Base-by-base conservation (phyloP, 139 green algal genomes). In the Chlorella sp. region DNA sequence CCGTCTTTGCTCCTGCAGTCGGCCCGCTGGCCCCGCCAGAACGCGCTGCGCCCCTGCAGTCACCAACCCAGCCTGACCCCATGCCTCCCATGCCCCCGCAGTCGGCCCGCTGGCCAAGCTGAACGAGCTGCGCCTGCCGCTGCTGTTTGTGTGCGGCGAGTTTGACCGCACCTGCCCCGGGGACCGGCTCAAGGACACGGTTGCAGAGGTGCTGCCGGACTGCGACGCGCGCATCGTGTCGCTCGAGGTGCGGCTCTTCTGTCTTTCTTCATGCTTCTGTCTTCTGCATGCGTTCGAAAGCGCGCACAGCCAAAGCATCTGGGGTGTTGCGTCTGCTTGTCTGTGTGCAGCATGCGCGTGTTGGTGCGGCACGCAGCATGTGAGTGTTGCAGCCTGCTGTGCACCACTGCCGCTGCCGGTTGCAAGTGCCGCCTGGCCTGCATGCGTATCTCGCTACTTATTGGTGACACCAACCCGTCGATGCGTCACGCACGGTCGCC, bases 71-170 rank as follows among this genome's bases (percentile, higher is more conserved):
- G 28, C 30, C 28, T 14, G 0, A 48, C 40, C 22, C 56, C 7
- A 22, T 56, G n/a, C 40, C 41, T 36, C 24, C 43, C 48, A 2
- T 40, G 32, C 34, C 1, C 13, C 26, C 22, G 77, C 77, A 83
- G 77, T 83, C 5, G 77, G 58, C 58, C 60, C 77, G 1, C 60
- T 83, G 77, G 40, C 41, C 2, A 83, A 83, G 77, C 77, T 83
- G 2, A 41, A 34, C 60, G 77, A 83, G 28, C 28, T 56, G 38
- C 30, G 17, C 11, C 77, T 73, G 51, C 77, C 77, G 40, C 19
- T 56, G 36, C 51, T 85, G 43, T 85, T 85, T 51, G n/a, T 85
- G n/a, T 72, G 67, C 68, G 81, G 81, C 48, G 81, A 85, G 81
- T 85, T 85, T 80, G 81, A 85, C 81, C 51, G 65, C 6, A 48